These are phyloP conservation scores for Phytophthora agathidicida DNA, from an alignment of 352 stramenopile genomes.

Conservation along the genomic window DNA sequence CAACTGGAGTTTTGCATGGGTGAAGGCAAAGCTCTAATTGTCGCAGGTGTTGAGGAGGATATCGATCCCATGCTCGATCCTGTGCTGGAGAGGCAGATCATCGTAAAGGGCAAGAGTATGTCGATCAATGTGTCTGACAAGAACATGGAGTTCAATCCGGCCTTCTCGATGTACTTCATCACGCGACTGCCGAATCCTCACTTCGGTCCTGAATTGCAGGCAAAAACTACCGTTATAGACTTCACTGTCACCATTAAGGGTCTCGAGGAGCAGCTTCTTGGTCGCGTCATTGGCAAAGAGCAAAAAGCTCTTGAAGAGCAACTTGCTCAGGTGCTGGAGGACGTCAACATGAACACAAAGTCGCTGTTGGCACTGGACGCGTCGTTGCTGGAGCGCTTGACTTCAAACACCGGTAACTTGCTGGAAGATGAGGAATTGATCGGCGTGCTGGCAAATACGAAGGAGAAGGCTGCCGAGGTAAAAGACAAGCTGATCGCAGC, in stretches of 20 bases:
- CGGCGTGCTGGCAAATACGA: conserved; percentile 97
- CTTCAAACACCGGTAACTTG: conserved; percentile 97
- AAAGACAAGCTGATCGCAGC: conserved; percentile 97
- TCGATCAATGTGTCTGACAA: conserved; percentile 99
- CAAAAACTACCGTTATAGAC: conserved; percentile 99
- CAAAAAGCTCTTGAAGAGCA: conserved; percentile 98
- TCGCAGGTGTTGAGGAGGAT: conserved; percentile 97
- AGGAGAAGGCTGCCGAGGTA: conserved; percentile 98
- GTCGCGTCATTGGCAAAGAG: conserved; percentile 97
- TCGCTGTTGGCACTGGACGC: conserved; percentile 95
- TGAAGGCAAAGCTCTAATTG: conserved; percentile 94
- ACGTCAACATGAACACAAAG: conserved; percentile 99
- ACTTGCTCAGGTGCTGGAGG: conserved; percentile 97
- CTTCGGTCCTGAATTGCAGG: conserved; percentile 97
- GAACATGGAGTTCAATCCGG: conserved; percentile 98
- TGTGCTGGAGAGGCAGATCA: conserved; percentile 97
- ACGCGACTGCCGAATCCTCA: conserved; percentile 97
- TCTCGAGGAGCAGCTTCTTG: conserved; percentile 97
- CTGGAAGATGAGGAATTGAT: conserved; percentile 99
- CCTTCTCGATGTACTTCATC: conserved; percentile 99
- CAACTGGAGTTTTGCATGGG: conserved; percentile 98
- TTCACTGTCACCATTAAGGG: conserved; percentile 98
- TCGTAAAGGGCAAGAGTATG: conserved; percentile 95
- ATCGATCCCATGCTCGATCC: conserved; percentile 99
- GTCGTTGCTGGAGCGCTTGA: conserved; percentile 95